A percentile compares a stretch with the other conserved stretches of the same genome.
Conservation (phyloP, 1,284 basidiomycete species). For the Apiotrichum akiyoshidainum region DNA sequence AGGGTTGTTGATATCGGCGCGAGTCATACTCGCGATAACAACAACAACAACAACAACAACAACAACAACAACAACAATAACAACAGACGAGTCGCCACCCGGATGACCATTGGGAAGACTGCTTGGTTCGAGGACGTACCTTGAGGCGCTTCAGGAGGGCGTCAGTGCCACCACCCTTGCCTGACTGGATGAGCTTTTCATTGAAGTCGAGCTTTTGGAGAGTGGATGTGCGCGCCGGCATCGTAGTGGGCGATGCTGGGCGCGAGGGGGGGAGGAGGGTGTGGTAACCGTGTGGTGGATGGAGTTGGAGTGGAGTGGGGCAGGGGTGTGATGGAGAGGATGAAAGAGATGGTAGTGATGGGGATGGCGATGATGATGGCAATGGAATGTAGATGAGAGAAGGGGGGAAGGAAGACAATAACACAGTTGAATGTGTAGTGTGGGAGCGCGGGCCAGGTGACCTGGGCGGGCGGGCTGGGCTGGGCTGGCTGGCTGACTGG, state of each 20-base stretch:
- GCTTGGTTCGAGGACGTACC: constrained; percentile 28
- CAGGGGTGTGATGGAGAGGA: constrained; percentile 2
- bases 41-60: background rate
- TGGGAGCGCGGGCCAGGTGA: too few relatives aligned
- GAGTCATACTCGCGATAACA: background rate
- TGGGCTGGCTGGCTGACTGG: too few relatives aligned
- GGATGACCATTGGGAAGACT: background rate
- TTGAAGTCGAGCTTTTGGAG: constrained; percentile 61
- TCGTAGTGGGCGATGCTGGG: constrained; percentile 9
- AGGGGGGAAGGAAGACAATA: background rate
- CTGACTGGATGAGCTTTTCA: constrained; percentile 64
- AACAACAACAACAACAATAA: too few relatives aligned
- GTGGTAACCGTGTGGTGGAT: background rate
- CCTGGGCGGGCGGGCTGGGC: too few relatives aligned
- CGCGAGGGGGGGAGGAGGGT: background rate
- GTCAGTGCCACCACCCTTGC: constrained; percentile 54
- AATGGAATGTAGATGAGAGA: background rate
- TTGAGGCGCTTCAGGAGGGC: constrained; percentile 78
- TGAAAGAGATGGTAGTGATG: background rate
- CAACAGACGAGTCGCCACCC: too few relatives aligned
- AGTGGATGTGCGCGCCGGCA: constrained; percentile 17
- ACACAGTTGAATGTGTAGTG: background rate
- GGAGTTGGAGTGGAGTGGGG: background rate
- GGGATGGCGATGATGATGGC: background rate
- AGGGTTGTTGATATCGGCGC: background rate